Conservation (phyloP, 352 stramenopile genomes). For the Pythium folliculosum region DNA sequence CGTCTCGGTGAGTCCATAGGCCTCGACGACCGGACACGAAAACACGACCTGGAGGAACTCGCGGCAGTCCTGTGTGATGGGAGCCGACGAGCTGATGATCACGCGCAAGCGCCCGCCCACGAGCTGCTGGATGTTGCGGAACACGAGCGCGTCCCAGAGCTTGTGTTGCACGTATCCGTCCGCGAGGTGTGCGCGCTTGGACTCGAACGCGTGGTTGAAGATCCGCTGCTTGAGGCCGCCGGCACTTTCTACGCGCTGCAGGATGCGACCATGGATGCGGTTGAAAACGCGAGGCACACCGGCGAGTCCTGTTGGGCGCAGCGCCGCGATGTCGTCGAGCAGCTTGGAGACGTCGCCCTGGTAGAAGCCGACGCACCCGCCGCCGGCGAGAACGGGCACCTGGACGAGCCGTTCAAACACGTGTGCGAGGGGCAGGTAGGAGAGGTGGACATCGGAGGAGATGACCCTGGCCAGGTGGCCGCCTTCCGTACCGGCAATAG, state of each 20-base stretch:
- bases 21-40: conserved; percentile 89
- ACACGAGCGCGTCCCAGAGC: conserved; percentile 95
- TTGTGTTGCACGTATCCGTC: conserved; percentile 42
- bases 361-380: conserved; percentile 60
- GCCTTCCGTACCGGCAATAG: conserved; percentile 32
- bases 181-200: conserved; percentile 43
- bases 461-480: not conserved
- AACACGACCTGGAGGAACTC: conserved; percentile 94
- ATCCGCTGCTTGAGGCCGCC: conserved; percentile 35
- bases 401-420: conserved; percentile 94
- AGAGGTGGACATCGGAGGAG: conserved; percentile 39
- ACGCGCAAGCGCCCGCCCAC: conserved; percentile 90
- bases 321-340: conserved; percentile 91
- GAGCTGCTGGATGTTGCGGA: conserved; percentile 92
- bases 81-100: conserved; percentile 94
- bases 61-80: conserved; percentile 91
- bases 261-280: conserved; percentile 83
- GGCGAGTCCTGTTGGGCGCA: conserved; percentile 90
- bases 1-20: conserved; percentile 95
- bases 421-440: conserved; percentile 95
- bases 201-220: conserved; percentile 39
- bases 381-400: conserved; percentile 78
- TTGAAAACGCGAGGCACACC: conserved; percentile 94
- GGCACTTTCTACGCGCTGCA: conserved; percentile 32
- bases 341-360: conserved; percentile 88